Evolutionary conservation across 2,329 filamentous ascomycete species (phyloP).

Genomic region (Raffaelea deltoideospora): DNA sequence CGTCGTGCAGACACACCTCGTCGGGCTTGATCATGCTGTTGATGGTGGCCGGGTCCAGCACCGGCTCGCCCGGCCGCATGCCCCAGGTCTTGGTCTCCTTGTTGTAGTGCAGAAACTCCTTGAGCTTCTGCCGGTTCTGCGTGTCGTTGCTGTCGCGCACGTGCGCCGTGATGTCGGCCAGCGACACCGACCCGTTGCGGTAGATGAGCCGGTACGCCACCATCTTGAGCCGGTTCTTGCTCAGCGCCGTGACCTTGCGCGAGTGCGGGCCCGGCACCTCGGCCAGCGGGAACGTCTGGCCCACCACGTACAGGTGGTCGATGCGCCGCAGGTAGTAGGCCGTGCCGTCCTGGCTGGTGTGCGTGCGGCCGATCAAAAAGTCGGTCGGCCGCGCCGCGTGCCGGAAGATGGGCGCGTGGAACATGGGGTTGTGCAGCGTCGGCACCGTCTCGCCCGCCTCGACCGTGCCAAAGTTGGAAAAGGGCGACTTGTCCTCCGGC

Average conservation of each 20-base stretch:
- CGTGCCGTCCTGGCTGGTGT: conserved; percentile 62
- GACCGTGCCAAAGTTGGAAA: conserved; percentile 87
- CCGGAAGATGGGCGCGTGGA: conserved; percentile 81
- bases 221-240: conserved; percentile 94
- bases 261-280: conserved; percentile 91
- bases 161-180: conserved; percentile 80
- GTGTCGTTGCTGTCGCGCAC: conserved; percentile 88
- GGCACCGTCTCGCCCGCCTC: conserved; percentile 81
- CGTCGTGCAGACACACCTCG: conserved; percentile 84
- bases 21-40: conserved; percentile 87
- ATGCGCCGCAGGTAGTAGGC: conserved; percentile 77
- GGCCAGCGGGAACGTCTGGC: conserved; percentile 81
- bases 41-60: conserved; percentile 69
- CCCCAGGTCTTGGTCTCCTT: conserved; percentile 82
- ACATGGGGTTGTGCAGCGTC: conserved; percentile 91
- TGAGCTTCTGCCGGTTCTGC: conserved; percentile 91
- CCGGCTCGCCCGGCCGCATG: conserved; percentile 52
- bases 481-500: conserved; percentile 89
- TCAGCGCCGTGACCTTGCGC: conserved; percentile 88
- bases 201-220: conserved; percentile 79
- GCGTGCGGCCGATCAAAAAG: conserved; percentile 74
- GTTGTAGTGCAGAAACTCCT: conserved; percentile 87
- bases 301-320: conserved; percentile 80
- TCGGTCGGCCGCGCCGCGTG: conserved; percentile 66
- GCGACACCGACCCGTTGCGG: conserved; percentile 56